A percentile compares a stretch with the other conserved stretches of the same genome.
Conservation (phyloP, 805 yeast genomes). For the Jamesozyma rosinii region DNA sequence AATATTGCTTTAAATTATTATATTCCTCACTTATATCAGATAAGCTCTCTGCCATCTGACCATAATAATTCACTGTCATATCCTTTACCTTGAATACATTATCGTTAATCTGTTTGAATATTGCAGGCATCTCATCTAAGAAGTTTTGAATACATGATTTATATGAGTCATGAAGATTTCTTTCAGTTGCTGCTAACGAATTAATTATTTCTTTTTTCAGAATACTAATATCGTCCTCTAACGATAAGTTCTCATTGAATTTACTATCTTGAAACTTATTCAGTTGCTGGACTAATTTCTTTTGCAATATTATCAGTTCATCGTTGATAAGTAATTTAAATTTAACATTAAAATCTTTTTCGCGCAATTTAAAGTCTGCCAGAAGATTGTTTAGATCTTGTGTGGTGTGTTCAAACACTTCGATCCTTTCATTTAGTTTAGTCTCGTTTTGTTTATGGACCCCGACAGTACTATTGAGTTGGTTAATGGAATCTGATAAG, state of each 20-base stretch:
- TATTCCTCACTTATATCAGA: slow-evolving; percentile 28
- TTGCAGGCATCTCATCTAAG: slow-evolving; percentile 17
- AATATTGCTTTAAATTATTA: slow-evolving; percentile 24
- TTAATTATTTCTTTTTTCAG: slow-evolving; percentile 15
- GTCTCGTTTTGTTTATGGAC: slow-evolving; percentile 12
- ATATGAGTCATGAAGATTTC: slow-evolving; percentile 16
- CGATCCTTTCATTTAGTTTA: slow-evolving; percentile 19
- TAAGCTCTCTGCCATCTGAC: slow-evolving; percentile 19
- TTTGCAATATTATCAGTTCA: slow-evolving; percentile 14
- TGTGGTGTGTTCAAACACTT: slow-evolving; percentile 14
- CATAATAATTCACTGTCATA: slow-evolving; percentile 12
- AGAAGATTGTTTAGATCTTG: slow-evolving; percentile 17
- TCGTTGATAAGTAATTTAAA: slow-evolving; percentile 19
- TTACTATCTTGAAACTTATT: slow-evolving; percentile 6
- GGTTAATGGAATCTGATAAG: slow-evolving; percentile 18
- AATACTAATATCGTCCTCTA: slow-evolving; percentile 13
- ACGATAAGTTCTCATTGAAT: slow-evolving; percentile 5
- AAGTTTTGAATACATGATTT: slow-evolving; percentile 19
- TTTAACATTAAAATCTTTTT: slow-evolving; percentile 13
- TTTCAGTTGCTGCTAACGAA: slow-evolving; percentile 12
- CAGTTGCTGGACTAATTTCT: slow-evolving; percentile 12
- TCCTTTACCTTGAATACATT: slow-evolving; percentile 15
- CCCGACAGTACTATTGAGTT: slow-evolving; percentile 22
- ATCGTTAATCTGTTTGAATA: slow-evolving; percentile 13
- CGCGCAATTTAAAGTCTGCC: slow-evolving; percentile 16